Percentiles rank a stretch among this genome's conserved stretches.
Conservation (phyloP, 1,284 basidiomycete species). For the Cryptococcus sp. region DNA sequence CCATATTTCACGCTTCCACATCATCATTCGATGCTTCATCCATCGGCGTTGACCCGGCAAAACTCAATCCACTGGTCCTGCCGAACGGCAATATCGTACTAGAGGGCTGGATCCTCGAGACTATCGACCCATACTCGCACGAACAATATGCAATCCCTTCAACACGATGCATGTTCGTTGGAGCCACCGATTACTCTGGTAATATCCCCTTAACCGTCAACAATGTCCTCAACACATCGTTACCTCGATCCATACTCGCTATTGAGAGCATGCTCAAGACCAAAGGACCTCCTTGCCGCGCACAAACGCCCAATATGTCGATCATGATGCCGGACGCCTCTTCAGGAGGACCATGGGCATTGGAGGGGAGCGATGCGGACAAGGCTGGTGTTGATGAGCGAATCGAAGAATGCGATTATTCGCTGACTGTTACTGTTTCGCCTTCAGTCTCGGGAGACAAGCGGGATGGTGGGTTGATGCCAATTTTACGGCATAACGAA, state of each 20-base stretch:
- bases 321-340: slow-evolving; percentile 30
- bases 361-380: slow-evolving; percentile 31
- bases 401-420: slow-evolving; percentile 28
- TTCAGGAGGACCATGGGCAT: slow-evolving; percentile 27
- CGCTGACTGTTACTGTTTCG: slow-evolving; percentile 35
- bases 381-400: slow-evolving; percentile 30
- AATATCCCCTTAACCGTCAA: slow-evolving; percentile 83
- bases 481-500: slow-evolving; percentile 29
- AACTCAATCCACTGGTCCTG: slow-evolving; percentile 72
- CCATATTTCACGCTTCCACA: slow-evolving; percentile 71
- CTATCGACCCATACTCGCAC: slow-evolving; percentile 91
- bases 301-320: slow-evolving; percentile 58
- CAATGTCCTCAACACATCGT: slow-evolving; percentile 73
- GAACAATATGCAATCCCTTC: slow-evolving; percentile 95
- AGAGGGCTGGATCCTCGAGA: slow-evolving; percentile 96
- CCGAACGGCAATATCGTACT: slow-evolving; percentile 79
- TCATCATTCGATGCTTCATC: slow-evolving; percentile 65
- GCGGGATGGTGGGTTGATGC: slow-evolving; percentile 17
- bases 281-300: slow-evolving; percentile 57
- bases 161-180: slow-evolving; percentile 80
- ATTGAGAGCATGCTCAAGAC: slow-evolving; percentile 67
- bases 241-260: slow-evolving; percentile 63
- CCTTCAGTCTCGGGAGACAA: slow-evolving; percentile 15
- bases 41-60: slow-evolving; percentile 53
- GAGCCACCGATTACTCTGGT: slow-evolving; percentile 84